Conservation (phyloP, 2,329 filamentous ascomycete genomes). For the Aspergillus spinulosporus region DNA sequence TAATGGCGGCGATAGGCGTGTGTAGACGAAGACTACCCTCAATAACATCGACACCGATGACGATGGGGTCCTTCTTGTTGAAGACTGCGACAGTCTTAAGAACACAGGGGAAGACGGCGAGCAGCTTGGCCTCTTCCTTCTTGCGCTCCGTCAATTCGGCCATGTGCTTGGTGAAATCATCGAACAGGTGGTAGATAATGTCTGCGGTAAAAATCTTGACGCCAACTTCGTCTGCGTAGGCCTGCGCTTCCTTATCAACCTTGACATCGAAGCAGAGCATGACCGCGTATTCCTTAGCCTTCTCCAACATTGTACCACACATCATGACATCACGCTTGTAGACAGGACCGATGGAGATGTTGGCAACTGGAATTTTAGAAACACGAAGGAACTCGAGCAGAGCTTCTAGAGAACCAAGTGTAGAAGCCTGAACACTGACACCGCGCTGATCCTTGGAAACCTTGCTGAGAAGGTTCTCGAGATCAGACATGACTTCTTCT, state of each 20-base stretch:
- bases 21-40: slow-evolving; percentile 84
- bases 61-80: slow-evolving; percentile 96
- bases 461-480: slow-evolving; percentile 85
- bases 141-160: slow-evolving; percentile 80
- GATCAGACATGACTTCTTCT: slow-evolving; percentile 93
- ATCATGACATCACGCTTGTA: slow-evolving; percentile 98
- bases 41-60: slow-evolving; percentile 89
- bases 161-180: slow-evolving; percentile 95
- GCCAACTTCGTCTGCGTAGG: slow-evolving; percentile 87
- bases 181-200: slow-evolving; percentile 98
- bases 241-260: slow-evolving; percentile 91
- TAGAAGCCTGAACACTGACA: slow-evolving; percentile 96
- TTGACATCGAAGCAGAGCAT: slow-evolving; percentile 99
- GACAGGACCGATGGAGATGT: slow-evolving; percentile 95
- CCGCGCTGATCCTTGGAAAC: slow-evolving; percentile 90
- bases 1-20: slow-evolving; percentile 86
- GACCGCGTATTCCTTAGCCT: slow-evolving; percentile 90
- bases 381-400: slow-evolving; percentile 92
- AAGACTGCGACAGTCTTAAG: slow-evolving; percentile 88
- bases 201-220: slow-evolving; percentile 98
- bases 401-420: slow-evolving; percentile 93
- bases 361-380: slow-evolving; percentile 95
- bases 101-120: slow-evolving; percentile 96
- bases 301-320: slow-evolving; percentile 92
- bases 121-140: slow-evolving; percentile 93